Evolutionary conservation across 345 rosid species (phyloP), one percentile per base, ranked within the genome.

Genomic region (Rhodomyrtus tomentosa): DNA sequence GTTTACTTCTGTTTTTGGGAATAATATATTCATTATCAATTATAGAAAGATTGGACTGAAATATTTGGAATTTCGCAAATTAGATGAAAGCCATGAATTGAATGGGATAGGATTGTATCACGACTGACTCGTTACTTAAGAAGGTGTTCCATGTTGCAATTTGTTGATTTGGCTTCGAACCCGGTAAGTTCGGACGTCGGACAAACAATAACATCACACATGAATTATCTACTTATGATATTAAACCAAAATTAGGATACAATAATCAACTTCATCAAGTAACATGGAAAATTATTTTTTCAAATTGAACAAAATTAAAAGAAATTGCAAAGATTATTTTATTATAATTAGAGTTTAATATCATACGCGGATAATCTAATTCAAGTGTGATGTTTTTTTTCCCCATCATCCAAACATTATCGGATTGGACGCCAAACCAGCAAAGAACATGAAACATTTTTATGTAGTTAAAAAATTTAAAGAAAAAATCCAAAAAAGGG

Each of bases 361-460:
- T 62, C 38, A 29, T 16, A 32, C 6, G 0, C 7, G 15, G 74
- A 62, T 32, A 32, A 62, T 62, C 74, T 62, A 62, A 62, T 62
- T 0, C 42, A 32, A 0, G 0, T 2, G 5, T 16, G 16, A 3
- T 7, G 20, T 32, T 7, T 62, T 14, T 59, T 3, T 3, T 16
- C 3, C 6, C 25, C 74, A 62, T 5, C 11, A 16, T 62, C 9
- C 0, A 29, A 1, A 62, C 4, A 7, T 29, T 29, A 32, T 4
- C 0, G 8, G 0, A 58, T 58, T 27, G 38, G 10, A 27, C 14
- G 20, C 15, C 14, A 58, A 27, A 58, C 25, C 0, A 14, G 0
- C 10, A 58, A 58, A 58, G 36, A 8, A 27, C 2, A 27, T 14
- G 16, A 5, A 58, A 27, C 32, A 0, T 56, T 13, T n/a, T 5